Percentiles rank a stretch among this genome's conserved stretches.
Conservation (phyloP, 148 eudicot genomes). For the Selenicereus undatus region DNA sequence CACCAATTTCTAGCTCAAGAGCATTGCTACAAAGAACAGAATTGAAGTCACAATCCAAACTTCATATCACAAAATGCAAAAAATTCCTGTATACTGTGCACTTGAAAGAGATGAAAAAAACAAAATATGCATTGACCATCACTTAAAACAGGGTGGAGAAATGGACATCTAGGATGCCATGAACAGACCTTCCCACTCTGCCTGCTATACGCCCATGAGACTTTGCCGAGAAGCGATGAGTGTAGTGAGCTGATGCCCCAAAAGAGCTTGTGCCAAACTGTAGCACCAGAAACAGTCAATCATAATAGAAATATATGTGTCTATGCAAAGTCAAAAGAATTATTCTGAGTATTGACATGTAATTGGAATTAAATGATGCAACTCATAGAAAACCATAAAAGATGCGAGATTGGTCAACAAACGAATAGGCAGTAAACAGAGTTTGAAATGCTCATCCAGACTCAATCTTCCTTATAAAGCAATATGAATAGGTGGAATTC, state of each 20-base stretch:
- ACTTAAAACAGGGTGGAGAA: neutral
- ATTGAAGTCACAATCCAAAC: slow-evolving; percentile 15
- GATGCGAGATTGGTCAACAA: neutral
- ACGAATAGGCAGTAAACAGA: neutral
- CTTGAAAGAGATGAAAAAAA: neutral
- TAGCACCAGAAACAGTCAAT: slow-evolving; percentile 22
- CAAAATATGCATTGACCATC: neutral
- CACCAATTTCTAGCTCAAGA: slow-evolving; percentile 92
- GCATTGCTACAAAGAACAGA: slow-evolving; percentile 43
- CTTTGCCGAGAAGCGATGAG: slow-evolving; percentile 73
- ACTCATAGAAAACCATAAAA: neutral
- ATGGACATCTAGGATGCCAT: neutral
- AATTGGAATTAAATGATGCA: neutral
- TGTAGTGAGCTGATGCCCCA: slow-evolving; percentile 85
- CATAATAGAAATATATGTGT: slow-evolving; percentile 3
- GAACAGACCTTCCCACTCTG: slow-evolving; percentile 74
- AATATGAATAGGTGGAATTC: neutral
- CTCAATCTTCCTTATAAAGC: neutral
- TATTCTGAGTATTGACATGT: neutral
- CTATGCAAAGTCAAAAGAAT: neutral
- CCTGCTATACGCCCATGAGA: slow-evolving; percentile 92
- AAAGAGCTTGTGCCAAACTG: slow-evolving; percentile 54
- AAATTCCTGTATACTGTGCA: neutral
- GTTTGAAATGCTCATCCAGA: neutral
- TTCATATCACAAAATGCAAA: neutral